These are phyloP conservation scores for Mycena chlorophos DNA, from an alignment of 768 basidiomycete genomes.

Conservation along the genomic window DNA sequence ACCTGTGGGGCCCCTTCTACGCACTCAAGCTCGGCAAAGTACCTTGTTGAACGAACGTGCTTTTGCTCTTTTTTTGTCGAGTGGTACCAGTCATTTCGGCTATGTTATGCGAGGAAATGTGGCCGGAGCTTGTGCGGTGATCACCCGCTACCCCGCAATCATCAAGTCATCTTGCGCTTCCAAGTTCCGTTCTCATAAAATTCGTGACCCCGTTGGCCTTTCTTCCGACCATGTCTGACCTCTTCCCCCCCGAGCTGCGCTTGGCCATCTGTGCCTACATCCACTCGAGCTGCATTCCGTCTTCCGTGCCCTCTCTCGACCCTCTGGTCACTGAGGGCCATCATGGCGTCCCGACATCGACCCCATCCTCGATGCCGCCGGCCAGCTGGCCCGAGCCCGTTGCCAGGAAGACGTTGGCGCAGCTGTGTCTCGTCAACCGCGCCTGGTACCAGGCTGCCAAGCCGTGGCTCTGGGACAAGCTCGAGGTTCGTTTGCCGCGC, in stretches of 20 bases:
- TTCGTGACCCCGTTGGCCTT: not conserved
- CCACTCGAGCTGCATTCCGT: slow-evolving; percentile 61
- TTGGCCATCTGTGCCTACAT: slow-evolving; percentile 72
- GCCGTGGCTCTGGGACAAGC: slow-evolving; percentile 82
- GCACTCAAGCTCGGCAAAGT: not conserved
- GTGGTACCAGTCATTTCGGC: not conserved
- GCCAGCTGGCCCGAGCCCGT: slow-evolving; percentile 68
- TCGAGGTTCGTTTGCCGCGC: slow-evolving; percentile 83
- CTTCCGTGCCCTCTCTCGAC: slow-evolving; percentile 62
- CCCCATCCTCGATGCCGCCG: slow-evolving; percentile 75
- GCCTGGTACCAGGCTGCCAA: slow-evolving; percentile 82
- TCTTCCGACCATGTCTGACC: slow-evolving; percentile 31
- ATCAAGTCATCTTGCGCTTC: slow-evolving; percentile 1
- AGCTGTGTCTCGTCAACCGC: slow-evolving; percentile 74
- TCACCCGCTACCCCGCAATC: slow-evolving; percentile 1
- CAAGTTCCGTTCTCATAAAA: slow-evolving; percentile 2
- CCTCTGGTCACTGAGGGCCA: slow-evolving; percentile 51
- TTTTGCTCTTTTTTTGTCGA: not conserved
- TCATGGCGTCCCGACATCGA: slow-evolving; percentile 54
- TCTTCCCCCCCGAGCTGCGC: slow-evolving; percentile 73
- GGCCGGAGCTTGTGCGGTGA: not conserved
- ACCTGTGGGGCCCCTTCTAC: not conserved
- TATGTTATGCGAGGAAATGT: not conserved
- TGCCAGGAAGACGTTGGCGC: slow-evolving; percentile 64
- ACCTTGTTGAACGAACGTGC: not conserved